Conservation (phyloP, 306 rosid genomes). For the Vigna unguiculata region DNA sequence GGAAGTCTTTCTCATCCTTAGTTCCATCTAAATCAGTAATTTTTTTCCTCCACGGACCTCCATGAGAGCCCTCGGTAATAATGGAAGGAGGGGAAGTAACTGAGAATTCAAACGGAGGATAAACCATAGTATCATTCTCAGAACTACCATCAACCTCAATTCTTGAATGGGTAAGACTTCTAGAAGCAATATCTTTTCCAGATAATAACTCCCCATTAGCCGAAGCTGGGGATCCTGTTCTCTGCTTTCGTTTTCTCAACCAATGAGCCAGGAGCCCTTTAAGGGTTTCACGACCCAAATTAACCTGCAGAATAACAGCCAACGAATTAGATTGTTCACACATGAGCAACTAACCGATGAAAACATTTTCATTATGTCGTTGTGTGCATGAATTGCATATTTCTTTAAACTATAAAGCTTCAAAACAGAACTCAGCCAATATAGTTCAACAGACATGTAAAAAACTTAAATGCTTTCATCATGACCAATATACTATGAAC, state of each 20-base stretch:
- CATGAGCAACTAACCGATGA: slow-evolving; percentile 28
- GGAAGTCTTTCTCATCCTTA: slow-evolving; percentile 95
- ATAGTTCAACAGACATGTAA: slow-evolving; percentile 23
- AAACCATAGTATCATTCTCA: slow-evolving; percentile 86
- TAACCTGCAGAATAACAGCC: slow-evolving; percentile 66
- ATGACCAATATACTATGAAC: slow-evolving; percentile 21
- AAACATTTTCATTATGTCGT: slow-evolving; percentile 27
- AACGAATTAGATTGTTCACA: slow-evolving; percentile 39
- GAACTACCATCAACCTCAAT: slow-evolving; percentile 75
- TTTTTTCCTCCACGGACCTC: slow-evolving; percentile 98
- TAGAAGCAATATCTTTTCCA: slow-evolving; percentile 78
- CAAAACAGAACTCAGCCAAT: slow-evolving; percentile 19
- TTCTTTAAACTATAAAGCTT: slow-evolving; percentile 28
- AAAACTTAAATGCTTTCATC: background rate
- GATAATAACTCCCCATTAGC: slow-evolving; percentile 83
- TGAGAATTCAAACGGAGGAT: slow-evolving; percentile 97
- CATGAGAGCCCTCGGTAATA: slow-evolving; percentile 91
- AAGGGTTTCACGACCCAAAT: slow-evolving; percentile 95
- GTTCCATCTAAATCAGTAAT: slow-evolving; percentile 90
- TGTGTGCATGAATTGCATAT: slow-evolving; percentile 29
- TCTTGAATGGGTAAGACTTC: slow-evolving; percentile 81
- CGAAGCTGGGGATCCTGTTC: slow-evolving; percentile 70
- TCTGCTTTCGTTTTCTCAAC: slow-evolving; percentile 82
- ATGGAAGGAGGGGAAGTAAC: slow-evolving; percentile 84
- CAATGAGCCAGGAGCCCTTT: slow-evolving; percentile 96